These are phyloP conservation scores for Pichia deserticola DNA, from an alignment of 805 yeast genomes.

Conservation along the genomic window DNA sequence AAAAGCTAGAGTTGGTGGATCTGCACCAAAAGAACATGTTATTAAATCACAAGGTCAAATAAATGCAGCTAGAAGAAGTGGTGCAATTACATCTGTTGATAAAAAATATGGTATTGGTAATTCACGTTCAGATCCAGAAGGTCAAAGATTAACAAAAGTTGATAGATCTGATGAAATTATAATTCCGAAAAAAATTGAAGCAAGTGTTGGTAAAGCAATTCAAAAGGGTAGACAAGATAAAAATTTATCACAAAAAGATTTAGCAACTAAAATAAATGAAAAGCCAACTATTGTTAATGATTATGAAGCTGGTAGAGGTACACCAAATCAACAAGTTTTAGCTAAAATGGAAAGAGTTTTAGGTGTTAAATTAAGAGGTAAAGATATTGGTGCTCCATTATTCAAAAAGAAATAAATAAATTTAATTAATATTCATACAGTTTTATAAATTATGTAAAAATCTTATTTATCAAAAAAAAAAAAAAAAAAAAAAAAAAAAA, in stretches of 20 bases:
- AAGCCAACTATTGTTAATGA: slow-evolving; percentile 93
- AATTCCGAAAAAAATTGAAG: slow-evolving; percentile 82
- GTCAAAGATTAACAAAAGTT: slow-evolving; percentile 88
- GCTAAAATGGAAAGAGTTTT: slow-evolving; percentile 89
- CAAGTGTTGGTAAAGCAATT: slow-evolving; percentile 81
- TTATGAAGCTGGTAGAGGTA: slow-evolving; percentile 94
- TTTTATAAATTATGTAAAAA: too few species aligned
- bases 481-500: too few species aligned
- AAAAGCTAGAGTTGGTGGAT: slow-evolving; percentile 77
- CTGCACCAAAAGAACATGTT: slow-evolving; percentile 77
- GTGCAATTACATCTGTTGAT: slow-evolving; percentile 83
- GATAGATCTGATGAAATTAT: slow-evolving; percentile 93
- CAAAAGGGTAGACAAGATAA: slow-evolving; percentile 81
- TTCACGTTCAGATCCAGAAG: slow-evolving; percentile 67
- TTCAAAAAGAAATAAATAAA: slow-evolving; percentile 39
- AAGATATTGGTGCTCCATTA: slow-evolving; percentile 87
- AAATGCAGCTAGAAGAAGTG: slow-evolving; percentile 92
- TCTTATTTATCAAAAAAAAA: too few species aligned
- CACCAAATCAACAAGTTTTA: slow-evolving; percentile 91
- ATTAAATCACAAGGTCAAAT: slow-evolving; percentile 72
- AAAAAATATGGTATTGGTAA: slow-evolving; percentile 79
- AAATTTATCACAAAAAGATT: slow-evolving; percentile 87
- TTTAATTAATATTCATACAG: too few species aligned
- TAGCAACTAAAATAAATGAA: slow-evolving; percentile 92
- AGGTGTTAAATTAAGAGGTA: slow-evolving; percentile 94